Evolutionary conservation across 306 rosid genomes (phyloP).

Genomic region (Macrotyloma uniflorum): DNA sequence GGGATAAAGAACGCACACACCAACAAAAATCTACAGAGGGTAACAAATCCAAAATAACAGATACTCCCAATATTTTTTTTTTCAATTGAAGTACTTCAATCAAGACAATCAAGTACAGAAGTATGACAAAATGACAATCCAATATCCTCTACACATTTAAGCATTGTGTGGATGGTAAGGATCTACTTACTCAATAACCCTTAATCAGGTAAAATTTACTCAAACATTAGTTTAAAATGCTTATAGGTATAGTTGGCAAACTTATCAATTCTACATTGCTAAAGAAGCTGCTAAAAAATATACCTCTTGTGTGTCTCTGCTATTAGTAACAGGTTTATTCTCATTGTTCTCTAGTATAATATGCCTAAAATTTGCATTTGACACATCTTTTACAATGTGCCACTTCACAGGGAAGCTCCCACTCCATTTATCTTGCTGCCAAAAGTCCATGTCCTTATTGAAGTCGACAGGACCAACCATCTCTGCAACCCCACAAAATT

Average conservation of each 20-base stretch:
- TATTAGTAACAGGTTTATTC: slow-evolving; percentile 93
- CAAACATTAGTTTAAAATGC: not conserved
- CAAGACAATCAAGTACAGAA: not conserved
- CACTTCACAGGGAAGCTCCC: slow-evolving; percentile 95
- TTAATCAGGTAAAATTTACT: not conserved
- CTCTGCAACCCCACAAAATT: slow-evolving; percentile 95
- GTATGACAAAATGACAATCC: not conserved
- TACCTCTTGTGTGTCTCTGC: slow-evolving; percentile 99
- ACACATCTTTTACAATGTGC: slow-evolving; percentile 90
- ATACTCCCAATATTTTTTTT: not conserved
- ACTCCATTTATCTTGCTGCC: slow-evolving; percentile 99
- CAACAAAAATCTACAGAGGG: not conserved
- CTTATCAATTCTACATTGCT: not conserved
- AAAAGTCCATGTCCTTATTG: slow-evolving; percentile 86
- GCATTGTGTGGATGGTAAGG: not conserved
- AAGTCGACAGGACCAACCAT: slow-evolving; percentile 93
- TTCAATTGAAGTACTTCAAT: no score
- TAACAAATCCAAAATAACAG: not conserved
- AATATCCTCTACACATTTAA: not conserved
- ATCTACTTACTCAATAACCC: not conserved
- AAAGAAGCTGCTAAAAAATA: slow-evolving; percentile 1
- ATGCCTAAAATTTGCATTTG: slow-evolving; percentile 86
- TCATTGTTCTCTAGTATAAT: slow-evolving; percentile 89
- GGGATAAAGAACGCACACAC: not conserved
- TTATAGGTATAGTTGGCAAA: not conserved